Percentiles rank a stretch among this genome's conserved stretches.
These are phyloP conservation scores for Fusarium sp. DNA, from an alignment of 2,329 filamentous ascomycete genomes.

Conservation along the genomic window DNA sequence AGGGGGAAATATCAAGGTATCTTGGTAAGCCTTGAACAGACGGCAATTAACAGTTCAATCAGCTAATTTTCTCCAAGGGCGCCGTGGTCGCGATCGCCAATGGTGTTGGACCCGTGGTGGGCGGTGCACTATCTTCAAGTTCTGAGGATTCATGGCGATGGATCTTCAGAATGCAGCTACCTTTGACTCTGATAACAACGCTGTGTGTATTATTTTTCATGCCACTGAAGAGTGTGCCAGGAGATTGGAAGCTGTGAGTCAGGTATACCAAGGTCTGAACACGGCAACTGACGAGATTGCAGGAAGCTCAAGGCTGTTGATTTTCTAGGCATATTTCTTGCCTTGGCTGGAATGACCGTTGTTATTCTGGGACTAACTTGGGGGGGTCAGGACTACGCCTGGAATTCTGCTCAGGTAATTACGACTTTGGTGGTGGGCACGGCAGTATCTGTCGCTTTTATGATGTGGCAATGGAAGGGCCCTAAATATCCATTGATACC, in stretches of 20 bases:
- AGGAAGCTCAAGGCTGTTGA: slow-evolving; percentile 66
- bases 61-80: slow-evolving; percentile 49
- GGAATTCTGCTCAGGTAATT: slow-evolving; percentile 68
- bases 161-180: slow-evolving; percentile 68
- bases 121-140: slow-evolving; percentile 63
- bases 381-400: slow-evolving; percentile 70
- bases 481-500: slow-evolving; percentile 63
- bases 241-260: slow-evolving; percentile 62
- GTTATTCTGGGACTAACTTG: slow-evolving; percentile 67
- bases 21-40: slow-evolving; percentile 50
- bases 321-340: slow-evolving; percentile 62
- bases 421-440: slow-evolving; percentile 66
- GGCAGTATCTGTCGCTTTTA: slow-evolving; percentile 61
- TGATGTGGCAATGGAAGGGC: slow-evolving; percentile 66
- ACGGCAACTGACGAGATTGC: not conserved
- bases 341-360: slow-evolving; percentile 61
- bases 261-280: fast-evolving
- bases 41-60: fast-evolving
- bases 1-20: slow-evolving; percentile 80
- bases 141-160: slow-evolving; percentile 64
- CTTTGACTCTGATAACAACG: slow-evolving; percentile 63
- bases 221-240: slow-evolving; percentile 67
- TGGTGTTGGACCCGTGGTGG: slow-evolving; percentile 67
- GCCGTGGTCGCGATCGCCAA: slow-evolving; percentile 67
- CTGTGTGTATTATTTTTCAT: slow-evolving; percentile 66